Evolutionary conservation across 1,284 basidiomycete genomes (phyloP).

Genomic region (Inonotus hispidus): DNA sequence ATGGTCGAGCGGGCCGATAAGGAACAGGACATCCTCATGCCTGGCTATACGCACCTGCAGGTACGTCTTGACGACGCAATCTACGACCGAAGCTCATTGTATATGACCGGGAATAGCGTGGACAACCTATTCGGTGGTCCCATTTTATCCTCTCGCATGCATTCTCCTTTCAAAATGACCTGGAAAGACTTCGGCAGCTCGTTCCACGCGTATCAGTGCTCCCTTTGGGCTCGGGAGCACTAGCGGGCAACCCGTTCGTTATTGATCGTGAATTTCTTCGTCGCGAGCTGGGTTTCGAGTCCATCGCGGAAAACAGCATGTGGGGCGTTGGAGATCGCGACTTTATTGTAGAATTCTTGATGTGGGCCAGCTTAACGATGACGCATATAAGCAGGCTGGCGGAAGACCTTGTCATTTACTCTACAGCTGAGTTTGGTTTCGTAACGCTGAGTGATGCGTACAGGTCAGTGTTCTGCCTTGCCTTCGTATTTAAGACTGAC

Average conservation of each 20-base stretch:
- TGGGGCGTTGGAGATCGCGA: conserved; percentile 96
- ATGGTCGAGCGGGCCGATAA: conserved; percentile 89
- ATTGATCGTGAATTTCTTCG: conserved; percentile 89
- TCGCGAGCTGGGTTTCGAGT: conserved; percentile 78
- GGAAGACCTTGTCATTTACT: conserved; percentile 96
- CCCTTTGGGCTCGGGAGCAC: conserved; percentile 89
- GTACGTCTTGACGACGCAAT: conserved; percentile 35
- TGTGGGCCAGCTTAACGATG: conserved; percentile 93
- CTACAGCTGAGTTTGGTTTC: conserved; percentile 95
- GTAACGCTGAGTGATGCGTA: conserved; percentile 94
- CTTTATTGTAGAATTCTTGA: conserved; percentile 95
- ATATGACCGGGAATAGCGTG: conserved; percentile 51
- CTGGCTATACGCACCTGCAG: conserved; percentile 97
- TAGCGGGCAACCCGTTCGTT: conserved; percentile 94
- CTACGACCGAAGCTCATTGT: background rate
- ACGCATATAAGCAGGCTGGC: conserved; percentile 92
- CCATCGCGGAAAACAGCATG: conserved; percentile 88
- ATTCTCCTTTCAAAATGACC: conserved; percentile 84
- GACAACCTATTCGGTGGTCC: conserved; percentile 98
- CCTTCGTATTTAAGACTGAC: background rate
- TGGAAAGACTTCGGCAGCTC: conserved; percentile 82
- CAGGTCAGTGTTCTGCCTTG: conserved; percentile 45
- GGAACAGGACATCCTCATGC: conserved; percentile 88
- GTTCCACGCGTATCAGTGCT: conserved; percentile 87
- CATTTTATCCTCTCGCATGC: conserved; percentile 95